Evolutionary conservation across 495 filamentous ascomycete species (phyloP), one percentile per base, ranked within the genome.

Genomic region (Aspergillus bertholletiae): DNA sequence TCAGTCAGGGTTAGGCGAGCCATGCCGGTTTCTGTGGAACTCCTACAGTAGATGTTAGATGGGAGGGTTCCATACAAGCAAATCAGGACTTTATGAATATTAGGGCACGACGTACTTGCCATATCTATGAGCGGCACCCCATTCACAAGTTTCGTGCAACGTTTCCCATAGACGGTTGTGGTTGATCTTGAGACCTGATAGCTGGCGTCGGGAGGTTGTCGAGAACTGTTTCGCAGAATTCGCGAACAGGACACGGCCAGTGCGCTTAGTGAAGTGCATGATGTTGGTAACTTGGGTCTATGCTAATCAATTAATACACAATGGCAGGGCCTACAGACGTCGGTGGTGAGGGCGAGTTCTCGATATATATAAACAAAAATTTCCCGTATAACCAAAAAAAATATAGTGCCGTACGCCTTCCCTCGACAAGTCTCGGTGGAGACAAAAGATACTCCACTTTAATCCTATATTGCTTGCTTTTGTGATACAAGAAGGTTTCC

Each of bases 1-100:
- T 89, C 83, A 13, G 80, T 82, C 27, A 90, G 72, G 9, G 87
- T 74, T 3, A 90, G 77, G 32, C 74, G 78, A n/a, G 74, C 77
- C 82, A 86, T 84, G 30, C 84, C 83, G 18, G 76, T 81, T 13
- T 86, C 80, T 0, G 52, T 61, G 17, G 56, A 26, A 8, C 60
- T 47, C 6, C 65, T 64, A 15, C 17, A 12, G 24, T 18, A 12
- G 7, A 17, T 23, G 17, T 65, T 37, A 64, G 49, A 28, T 32
- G 41, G 11, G 41, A 40, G 49, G 24, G n/a, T n/a, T n/a, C 22
- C 8, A 23, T 27, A 12, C 13, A 13, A 26, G 22, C 17, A 13
- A 7, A 17, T n/a, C 2, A 27, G 18, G 3, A 13, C 18, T 5
- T 24, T 18, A n/a, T 7, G 22, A n/a, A 15, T 17, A 11, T 22